Conservation (phyloP, 1,139 yeast genomes). For the Suzukiozyma palmioleophila region DNA sequence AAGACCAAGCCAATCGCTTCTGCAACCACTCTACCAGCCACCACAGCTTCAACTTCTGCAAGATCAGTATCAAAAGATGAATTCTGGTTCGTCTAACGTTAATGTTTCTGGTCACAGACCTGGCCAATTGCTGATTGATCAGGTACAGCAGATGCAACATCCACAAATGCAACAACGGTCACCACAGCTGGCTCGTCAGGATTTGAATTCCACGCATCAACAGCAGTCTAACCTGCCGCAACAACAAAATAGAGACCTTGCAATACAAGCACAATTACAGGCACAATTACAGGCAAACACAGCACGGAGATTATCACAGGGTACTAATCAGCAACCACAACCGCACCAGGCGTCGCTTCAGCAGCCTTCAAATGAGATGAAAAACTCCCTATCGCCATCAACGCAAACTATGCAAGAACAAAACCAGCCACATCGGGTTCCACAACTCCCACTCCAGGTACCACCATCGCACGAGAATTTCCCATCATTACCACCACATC, state of each 20-base stretch:
- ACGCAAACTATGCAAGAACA: constrained; percentile 1
- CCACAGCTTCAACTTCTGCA: constrained; percentile 3
- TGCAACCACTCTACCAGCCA: constrained; percentile 1
- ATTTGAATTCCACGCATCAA: neutral
- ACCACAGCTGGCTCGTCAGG: neutral
- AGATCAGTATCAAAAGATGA: neutral
- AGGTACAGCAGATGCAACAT: neutral
- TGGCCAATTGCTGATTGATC: neutral
- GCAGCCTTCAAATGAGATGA: neutral
- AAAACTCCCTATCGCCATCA: neutral
- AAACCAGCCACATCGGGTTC: constrained; percentile 1
- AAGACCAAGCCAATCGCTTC: constrained; percentile 1
- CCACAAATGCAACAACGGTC: neutral
- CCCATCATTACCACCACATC: constrained; percentile 1
- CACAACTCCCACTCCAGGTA: constrained; percentile 3
- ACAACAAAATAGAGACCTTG: neutral
- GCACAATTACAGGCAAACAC: no score
- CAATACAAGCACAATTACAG: neutral
- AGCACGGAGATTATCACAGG: no score
- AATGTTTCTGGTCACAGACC: neutral
- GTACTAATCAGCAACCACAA: constrained; percentile 1
- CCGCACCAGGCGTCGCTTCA: neutral
- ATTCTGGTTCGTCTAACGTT: neutral
- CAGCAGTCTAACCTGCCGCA: neutral
- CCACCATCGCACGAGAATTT: constrained; percentile 1